Evolutionary conservation across 192 early-diverging fungal species (phyloP).

Genomic region (Diversispora eburnea): DNA sequence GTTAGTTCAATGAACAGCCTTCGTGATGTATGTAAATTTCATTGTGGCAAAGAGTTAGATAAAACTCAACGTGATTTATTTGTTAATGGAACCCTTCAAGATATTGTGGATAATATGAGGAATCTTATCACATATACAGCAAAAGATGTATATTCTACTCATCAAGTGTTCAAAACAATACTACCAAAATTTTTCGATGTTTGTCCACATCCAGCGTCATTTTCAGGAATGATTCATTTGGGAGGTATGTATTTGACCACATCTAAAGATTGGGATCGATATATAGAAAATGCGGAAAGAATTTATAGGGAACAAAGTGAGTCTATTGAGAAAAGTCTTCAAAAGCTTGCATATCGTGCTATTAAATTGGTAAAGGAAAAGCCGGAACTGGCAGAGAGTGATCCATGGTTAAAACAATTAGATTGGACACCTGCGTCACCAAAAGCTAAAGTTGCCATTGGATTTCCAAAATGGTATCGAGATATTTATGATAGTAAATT

Average conservation of each 20-base stretch:
- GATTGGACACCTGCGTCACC: constrained; percentile 64
- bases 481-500: constrained; percentile 66
- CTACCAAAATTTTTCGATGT: constrained; percentile 69
- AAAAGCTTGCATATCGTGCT: constrained; percentile 44
- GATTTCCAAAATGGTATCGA: constrained; percentile 77
- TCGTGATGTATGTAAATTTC: constrained; percentile 71
- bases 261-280: constrained; percentile 75
- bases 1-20: constrained; percentile 73
- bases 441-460: constrained; percentile 46
- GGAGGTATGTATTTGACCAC: constrained; percentile 79
- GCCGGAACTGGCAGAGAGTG: constrained; percentile 36
- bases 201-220: constrained; percentile 93
- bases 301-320: constrained; percentile 52
- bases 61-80: constrained; percentile 61
- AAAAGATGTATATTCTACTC: constrained; percentile 77
- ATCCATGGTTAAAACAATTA: constrained; percentile 80
- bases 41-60: constrained; percentile 66
- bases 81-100: constrained; percentile 52
- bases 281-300: constrained; percentile 55
- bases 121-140: constrained; percentile 80
- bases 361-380: constrained; percentile 35
- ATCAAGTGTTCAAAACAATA: constrained; percentile 62
- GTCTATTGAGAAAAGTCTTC: constrained; percentile 45
- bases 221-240: constrained; percentile 90
- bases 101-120: constrained; percentile 64